A percentile compares a stretch with the other conserved stretches of the same genome.
These are phyloP conservation scores for Pneumocystis wakefieldiae DNA, from an alignment of 1,139 yeast genomes.

Conservation along the genomic window DNA sequence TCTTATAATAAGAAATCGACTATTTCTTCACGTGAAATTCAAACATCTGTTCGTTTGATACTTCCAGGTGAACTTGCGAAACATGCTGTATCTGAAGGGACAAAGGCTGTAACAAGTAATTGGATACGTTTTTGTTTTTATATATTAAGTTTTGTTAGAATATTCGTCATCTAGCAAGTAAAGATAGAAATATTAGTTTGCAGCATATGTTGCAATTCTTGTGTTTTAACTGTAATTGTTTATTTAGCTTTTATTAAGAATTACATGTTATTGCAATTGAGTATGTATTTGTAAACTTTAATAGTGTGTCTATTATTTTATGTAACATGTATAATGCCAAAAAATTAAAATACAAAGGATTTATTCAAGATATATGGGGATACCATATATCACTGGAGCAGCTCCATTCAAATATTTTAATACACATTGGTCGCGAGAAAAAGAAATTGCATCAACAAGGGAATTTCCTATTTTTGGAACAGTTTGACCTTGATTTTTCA, in stretches of 20 bases:
- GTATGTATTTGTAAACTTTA: neutral
- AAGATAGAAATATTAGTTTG: neutral
- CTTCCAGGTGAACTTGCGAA: constrained; percentile 99
- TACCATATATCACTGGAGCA: constrained; percentile 66
- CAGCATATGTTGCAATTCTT: neutral
- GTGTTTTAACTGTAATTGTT: neutral
- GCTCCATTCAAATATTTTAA: constrained; percentile 61
- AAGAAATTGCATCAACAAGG: constrained; percentile 38
- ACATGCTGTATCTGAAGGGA: constrained; percentile 98
- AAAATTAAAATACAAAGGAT: neutral
- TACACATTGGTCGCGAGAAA: constrained; percentile 49
- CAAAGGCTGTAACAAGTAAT: constrained; percentile 89
- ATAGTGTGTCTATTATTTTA: neutral
- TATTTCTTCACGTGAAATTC: constrained; percentile 97
- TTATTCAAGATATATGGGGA: constrained; percentile 32
- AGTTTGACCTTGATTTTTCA: constrained; percentile 44
- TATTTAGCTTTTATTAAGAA: neutral
- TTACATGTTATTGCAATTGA: neutral
- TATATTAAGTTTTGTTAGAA: neutral
- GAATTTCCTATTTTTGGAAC: constrained; percentile 13
- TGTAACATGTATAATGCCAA: no score
- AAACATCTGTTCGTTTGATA: constrained; percentile 97
- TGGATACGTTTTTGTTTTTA: neutral
- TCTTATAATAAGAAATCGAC: constrained; percentile 99
- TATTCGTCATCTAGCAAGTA: neutral